phyloP scores from a whole-genome alignment of 225 moss, liverwort and hornwort species.

The Sphagnum tenellum region DNA sequence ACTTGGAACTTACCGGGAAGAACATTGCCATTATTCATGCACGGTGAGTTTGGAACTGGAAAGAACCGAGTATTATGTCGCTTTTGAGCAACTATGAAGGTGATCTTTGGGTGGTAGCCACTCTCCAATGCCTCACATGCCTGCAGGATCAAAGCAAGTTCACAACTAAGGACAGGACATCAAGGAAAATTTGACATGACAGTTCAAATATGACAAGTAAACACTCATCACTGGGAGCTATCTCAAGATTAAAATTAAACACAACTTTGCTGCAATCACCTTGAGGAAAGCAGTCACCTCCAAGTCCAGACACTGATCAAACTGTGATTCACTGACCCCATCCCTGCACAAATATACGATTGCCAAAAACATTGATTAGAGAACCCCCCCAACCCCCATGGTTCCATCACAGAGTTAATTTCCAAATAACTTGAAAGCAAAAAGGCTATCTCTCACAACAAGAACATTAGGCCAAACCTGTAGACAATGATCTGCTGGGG shows the following conservation, averaged over 20 bases:
- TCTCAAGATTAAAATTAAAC: background rate
- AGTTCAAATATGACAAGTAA: background rate
- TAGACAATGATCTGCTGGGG: constrained; percentile 82
- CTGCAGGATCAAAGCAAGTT: constrained; percentile 6
- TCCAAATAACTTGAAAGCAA: too few species aligned
- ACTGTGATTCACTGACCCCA: constrained; percentile 90
- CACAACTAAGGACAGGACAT: background rate
- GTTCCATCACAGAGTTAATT: too few species aligned
- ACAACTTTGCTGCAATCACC: constrained; percentile 10
- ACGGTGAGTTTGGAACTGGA: constrained; percentile 21
- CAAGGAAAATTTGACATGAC: background rate
- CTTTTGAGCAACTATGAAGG: constrained; percentile 80
- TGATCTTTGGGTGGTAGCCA: constrained; percentile 67
- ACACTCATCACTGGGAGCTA: background rate
- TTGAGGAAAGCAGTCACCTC: constrained; percentile 72
- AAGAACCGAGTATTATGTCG: constrained; percentile 95
- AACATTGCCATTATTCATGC: constrained; percentile 56
- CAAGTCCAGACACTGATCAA: constrained; percentile 71
- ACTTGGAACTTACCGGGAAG: constrained; percentile 38
- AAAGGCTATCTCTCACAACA: too few species aligned
- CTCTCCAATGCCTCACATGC: constrained; percentile 47
- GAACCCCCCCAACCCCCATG: too few species aligned
- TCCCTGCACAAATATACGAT: constrained; percentile 31
- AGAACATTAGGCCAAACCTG: constrained; percentile 27
- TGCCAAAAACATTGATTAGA: too few species aligned